Evolutionary conservation across 164 flowering plant genomes (phyloP), one percentile per base, ranked within the genome.

Genomic region (Liquidambar formosana): DNA sequence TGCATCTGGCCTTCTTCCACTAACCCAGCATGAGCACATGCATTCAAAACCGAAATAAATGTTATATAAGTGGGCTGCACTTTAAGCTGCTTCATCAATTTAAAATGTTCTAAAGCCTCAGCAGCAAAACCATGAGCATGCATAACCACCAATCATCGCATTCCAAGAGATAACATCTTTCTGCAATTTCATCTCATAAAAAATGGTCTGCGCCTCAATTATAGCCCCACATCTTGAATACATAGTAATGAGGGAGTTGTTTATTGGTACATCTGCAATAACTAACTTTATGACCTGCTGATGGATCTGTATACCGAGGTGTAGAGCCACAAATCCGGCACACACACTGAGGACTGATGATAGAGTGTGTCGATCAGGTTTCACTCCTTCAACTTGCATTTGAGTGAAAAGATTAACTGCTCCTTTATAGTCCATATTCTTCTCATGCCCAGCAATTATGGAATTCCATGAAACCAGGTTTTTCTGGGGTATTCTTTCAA

Each of bases 111-210:
- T 1, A 84, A 67, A 48, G 88, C 88, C 73, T 79, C 75, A 15
- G 51, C 43, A 47, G 83, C 88, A 75, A 58, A 77, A 23, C 88
- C 88, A 76, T 84, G 88, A 41, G 83, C n/a, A 78, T 26, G 86
- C 88, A 61, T 77, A 84, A 63, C 84, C 88, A 18, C 84, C 83
- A 12, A 84, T 80, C 77, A 84, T 84, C 1, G 88, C 88, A 72
- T 84, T 84, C 88, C 88, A 84, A 58, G 88, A 72, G 54, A 84
- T 80, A 2, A 82, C 83, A 38, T 84, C 75, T 61, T 79, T 82
- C 44, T 56, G 66, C 13, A 43, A 21, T 61, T 75, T 70, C 78
- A 79, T 63, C 67, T 77, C 80, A 25, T 82, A 57, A 58, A 84
- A 84, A n/a, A 82, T 71, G 25, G 71, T 48, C 63, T 38, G 63